Percentiles rank a stretch among this genome's conserved stretches.
Conservation (phyloP, 768 basidiomycete genomes). For the Rhizopogon vinicolor region DNA sequence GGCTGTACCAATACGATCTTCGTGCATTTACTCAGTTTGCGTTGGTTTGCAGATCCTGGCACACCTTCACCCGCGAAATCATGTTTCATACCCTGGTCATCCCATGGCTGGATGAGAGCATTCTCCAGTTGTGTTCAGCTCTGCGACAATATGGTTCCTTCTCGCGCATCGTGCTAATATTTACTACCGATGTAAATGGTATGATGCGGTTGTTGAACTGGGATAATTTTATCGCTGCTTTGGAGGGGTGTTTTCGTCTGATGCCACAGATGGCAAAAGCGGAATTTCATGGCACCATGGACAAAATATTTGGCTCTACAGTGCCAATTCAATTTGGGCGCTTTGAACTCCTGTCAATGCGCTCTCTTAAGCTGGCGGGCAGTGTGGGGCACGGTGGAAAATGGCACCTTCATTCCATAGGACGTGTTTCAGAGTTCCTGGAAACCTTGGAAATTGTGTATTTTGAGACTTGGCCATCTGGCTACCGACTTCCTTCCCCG, state of each 20-base stretch:
- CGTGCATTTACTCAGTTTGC: not conserved
- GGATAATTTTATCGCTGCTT: not conserved
- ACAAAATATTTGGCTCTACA: not conserved
- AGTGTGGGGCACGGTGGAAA: not conserved
- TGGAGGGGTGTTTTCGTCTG: not conserved
- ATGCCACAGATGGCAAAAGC: not conserved
- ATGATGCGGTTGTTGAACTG: not conserved
- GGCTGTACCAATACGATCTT: not conserved
- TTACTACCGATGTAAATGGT: not conserved
- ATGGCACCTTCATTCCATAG: not conserved
- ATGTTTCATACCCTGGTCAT: conserved; percentile 23
- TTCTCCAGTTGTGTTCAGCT: not conserved
- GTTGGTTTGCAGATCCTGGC: not conserved
- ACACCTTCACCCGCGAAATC: conserved; percentile 1
- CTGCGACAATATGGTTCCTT: not conserved
- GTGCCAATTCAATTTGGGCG: not conserved
- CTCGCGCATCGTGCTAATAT: not conserved
- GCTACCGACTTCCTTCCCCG: not conserved
- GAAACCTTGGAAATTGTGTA: not conserved
- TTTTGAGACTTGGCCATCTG: not conserved
- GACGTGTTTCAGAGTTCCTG: not conserved
- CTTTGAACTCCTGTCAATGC: not conserved
- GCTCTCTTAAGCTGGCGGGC: not conserved
- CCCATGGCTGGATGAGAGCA: conserved; percentile 19
- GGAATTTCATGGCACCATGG: not conserved